Conservation (phyloP, 345 rosid species). For the Populus pruinosa region DNA sequence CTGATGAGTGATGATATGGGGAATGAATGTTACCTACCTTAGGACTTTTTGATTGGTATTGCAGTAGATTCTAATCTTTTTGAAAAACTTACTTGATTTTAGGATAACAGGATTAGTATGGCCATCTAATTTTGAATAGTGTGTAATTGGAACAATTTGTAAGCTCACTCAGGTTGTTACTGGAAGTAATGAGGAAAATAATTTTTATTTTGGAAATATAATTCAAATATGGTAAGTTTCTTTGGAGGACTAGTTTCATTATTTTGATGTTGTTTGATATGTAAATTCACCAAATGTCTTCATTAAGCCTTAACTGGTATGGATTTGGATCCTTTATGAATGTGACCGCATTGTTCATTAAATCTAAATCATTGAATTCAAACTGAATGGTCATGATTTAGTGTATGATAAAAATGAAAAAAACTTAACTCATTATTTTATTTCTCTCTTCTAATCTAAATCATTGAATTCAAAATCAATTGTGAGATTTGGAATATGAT, state of each 20-base stretch:
- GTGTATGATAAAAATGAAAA: too few relatives aligned
- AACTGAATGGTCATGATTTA: too few relatives aligned
- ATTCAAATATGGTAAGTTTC: neutral
- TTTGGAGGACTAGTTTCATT: neutral
- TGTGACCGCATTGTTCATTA: too few relatives aligned
- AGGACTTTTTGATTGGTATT: neutral
- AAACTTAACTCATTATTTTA: too few relatives aligned
- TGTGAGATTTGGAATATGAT: too few relatives aligned
- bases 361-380: too few relatives aligned
- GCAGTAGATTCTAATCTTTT: neutral
- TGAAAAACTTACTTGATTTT: neutral
- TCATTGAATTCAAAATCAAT: too few relatives aligned
- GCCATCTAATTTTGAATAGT: neutral
- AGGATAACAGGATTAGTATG: too few relatives aligned
- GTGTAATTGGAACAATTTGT: neutral
- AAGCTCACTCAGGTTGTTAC: neutral
- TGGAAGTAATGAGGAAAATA: neutral
- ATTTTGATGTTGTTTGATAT: neutral
- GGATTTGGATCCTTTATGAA: too few relatives aligned
- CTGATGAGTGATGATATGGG: neutral
- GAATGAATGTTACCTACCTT: neutral
- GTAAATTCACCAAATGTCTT: neutral
- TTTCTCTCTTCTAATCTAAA: too few relatives aligned
- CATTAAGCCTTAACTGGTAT: neutral
- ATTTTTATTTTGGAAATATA: neutral